A percentile compares a stretch with the other conserved stretches of the same genome.
phyloP scores from a whole-genome alignment of 805 yeast genomes.

The Huiozyma naganishii region DNA sequence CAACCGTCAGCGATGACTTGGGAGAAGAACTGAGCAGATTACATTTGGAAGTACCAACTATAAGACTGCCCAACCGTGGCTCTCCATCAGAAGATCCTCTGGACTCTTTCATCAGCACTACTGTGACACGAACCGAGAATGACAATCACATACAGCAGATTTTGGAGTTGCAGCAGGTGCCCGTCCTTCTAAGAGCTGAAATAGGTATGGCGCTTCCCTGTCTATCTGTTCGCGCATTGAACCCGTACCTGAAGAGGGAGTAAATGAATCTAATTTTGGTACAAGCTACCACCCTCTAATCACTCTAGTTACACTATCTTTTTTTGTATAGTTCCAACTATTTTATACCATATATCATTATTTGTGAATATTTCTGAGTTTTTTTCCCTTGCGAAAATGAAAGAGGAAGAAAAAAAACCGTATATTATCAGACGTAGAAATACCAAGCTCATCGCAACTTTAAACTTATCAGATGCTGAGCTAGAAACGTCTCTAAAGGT shows the following conservation, averaged over 20 bases:
- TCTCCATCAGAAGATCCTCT: constrained; percentile 33
- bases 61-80: constrained; percentile 23
- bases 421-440: too few species aligned
- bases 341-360: background rate
- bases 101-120: constrained; percentile 37
- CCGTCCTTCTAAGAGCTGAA: constrained; percentile 80
- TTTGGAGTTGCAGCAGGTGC: constrained; percentile 64
- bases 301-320: background rate
- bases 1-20: constrained; percentile 32
- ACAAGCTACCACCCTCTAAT: background rate
- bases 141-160: constrained; percentile 69
- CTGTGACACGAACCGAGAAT: constrained; percentile 51
- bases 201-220: constrained; percentile 95
- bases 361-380: too few species aligned
- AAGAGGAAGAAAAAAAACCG: too few species aligned
- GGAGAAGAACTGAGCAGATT: constrained; percentile 38
- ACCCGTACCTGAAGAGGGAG: constrained; percentile 51
- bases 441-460: too few species aligned
- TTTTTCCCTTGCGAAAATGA: too few species aligned
- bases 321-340: background rate
- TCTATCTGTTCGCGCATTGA: constrained; percentile 79
- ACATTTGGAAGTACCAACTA: constrained; percentile 40
- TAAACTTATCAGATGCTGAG: too few species aligned
- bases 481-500: too few species aligned
- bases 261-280: background rate